Percentiles rank a stretch among this genome's conserved stretches.
Evolutionary conservation across 768 basidiomycete species (phyloP).

Genomic region (Strobilomyces echinocephalus): DNA sequence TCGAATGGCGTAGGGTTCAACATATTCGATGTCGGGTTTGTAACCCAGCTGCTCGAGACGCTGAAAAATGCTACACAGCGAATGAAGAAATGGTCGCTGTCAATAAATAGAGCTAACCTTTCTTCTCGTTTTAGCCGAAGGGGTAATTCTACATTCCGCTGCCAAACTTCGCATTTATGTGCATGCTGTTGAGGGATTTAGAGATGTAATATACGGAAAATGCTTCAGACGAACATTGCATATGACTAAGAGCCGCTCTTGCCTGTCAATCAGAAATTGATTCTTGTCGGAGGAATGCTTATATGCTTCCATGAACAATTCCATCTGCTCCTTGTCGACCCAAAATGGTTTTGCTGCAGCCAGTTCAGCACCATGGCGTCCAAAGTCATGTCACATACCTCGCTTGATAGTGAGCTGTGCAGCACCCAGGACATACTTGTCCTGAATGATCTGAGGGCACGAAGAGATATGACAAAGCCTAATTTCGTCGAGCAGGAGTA

Average conservation of each 20-base stretch:
- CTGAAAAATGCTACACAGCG: neutral
- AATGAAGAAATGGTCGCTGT: too few relatives aligned
- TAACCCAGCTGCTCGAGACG: conserved; percentile 6
- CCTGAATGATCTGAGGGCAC: neutral
- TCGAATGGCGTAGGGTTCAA: neutral
- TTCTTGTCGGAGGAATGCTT: neutral
- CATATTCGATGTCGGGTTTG: neutral
- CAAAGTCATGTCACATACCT: neutral
- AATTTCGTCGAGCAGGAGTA: neutral
- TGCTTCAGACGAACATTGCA: neutral
- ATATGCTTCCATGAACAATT: conserved; percentile 7
- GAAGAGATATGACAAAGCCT: neutral
- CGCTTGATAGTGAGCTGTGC: neutral
- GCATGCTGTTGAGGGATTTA: conserved; percentile 4
- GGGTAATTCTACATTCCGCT: neutral
- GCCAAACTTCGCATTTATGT: neutral
- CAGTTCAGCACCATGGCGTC: neutral
- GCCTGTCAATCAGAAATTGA: neutral
- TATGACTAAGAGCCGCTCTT: neutral
- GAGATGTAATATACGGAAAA: neutral
- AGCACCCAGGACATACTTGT: neutral
- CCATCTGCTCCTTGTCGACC: conserved; percentile 11
- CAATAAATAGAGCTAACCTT: neutral
- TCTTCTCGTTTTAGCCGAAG: neutral
- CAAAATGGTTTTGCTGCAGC: neutral